These are phyloP conservation scores for Coemansia sp. DNA, from an alignment of 192 early-diverging fungal genomes.

Conservation along the genomic window DNA sequence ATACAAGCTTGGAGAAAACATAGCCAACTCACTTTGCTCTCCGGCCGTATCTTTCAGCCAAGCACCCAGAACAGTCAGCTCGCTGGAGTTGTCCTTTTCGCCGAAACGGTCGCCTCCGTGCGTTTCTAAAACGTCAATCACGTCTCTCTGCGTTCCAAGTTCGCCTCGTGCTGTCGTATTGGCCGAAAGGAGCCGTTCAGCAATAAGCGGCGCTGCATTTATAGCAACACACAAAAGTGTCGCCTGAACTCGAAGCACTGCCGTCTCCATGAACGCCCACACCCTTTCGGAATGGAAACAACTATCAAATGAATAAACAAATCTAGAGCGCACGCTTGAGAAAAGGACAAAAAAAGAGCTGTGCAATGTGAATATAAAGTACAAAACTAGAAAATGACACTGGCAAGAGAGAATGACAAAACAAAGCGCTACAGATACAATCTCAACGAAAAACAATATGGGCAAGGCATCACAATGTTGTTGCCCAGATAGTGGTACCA, in stretches of 20 bases:
- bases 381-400: no score
- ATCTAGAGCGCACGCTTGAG: neutral
- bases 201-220: slow-evolving; percentile 37
- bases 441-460: no score
- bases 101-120: slow-evolving; percentile 49
- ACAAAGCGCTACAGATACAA: no score
- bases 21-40: neutral
- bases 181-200: neutral
- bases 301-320: slow-evolving; percentile 2
- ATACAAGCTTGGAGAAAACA: neutral
- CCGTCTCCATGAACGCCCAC: neutral
- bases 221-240: slow-evolving; percentile 27
- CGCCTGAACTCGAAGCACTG: slow-evolving; percentile 8
- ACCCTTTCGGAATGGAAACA: neutral
- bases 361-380: no score
- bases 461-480: no score
- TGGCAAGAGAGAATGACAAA: no score
- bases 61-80: slow-evolving; percentile 15
- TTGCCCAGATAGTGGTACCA: no score
- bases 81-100: slow-evolving; percentile 39
- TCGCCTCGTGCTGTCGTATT: neutral
- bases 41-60: slow-evolving; percentile 13
- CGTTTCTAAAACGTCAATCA: slow-evolving; percentile 12
- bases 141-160: neutral
- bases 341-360: no score